These are phyloP conservation scores for Coemansia sp. DNA, from an alignment of 371 early-diverging fungal genomes.

Conservation along the genomic window DNA sequence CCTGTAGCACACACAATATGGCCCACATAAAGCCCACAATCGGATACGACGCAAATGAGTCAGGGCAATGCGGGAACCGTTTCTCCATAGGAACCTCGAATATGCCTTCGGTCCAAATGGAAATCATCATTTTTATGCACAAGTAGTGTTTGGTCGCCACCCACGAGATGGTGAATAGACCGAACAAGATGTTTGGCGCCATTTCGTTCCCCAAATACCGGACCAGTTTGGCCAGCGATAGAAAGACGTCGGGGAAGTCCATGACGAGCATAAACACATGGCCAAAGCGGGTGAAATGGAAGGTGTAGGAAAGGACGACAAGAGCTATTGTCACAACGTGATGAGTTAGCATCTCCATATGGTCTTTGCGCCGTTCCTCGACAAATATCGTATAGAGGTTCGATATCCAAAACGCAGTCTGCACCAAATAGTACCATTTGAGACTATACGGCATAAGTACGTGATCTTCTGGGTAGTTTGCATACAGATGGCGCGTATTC, in stretches of 20 bases:
- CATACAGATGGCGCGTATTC: slow-evolving; percentile 64
- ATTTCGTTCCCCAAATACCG: slow-evolving; percentile 66
- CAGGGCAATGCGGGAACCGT: slow-evolving; percentile 35
- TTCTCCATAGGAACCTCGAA: slow-evolving; percentile 23
- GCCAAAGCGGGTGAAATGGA: slow-evolving; percentile 79
- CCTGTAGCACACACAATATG: slow-evolving; percentile 63
- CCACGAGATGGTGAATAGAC: slow-evolving; percentile 76
- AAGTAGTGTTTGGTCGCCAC: slow-evolving; percentile 70
- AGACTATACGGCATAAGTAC: slow-evolving; percentile 48
- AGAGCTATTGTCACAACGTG: slow-evolving; percentile 76
- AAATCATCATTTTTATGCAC: slow-evolving; percentile 53
- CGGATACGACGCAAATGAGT: slow-evolving; percentile 37
- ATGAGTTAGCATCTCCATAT: slow-evolving; percentile 74
- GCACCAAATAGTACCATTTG: slow-evolving; percentile 78
- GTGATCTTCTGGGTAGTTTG: slow-evolving; percentile 62
- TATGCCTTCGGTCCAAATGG: slow-evolving; percentile 40
- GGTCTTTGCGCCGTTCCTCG: slow-evolving; percentile 81
- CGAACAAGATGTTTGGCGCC: slow-evolving; percentile 72
- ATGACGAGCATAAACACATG: slow-evolving; percentile 75
- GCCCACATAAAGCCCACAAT: slow-evolving; percentile 55
- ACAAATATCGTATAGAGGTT: slow-evolving; percentile 69
- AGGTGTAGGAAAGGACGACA: slow-evolving; percentile 66
- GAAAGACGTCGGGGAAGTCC: slow-evolving; percentile 81
- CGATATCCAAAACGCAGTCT: slow-evolving; percentile 81
- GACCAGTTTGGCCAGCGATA: slow-evolving; percentile 73